Base-by-base conservation (phyloP, 169 alveolate genomes). In the Babesia bovis region DNA sequence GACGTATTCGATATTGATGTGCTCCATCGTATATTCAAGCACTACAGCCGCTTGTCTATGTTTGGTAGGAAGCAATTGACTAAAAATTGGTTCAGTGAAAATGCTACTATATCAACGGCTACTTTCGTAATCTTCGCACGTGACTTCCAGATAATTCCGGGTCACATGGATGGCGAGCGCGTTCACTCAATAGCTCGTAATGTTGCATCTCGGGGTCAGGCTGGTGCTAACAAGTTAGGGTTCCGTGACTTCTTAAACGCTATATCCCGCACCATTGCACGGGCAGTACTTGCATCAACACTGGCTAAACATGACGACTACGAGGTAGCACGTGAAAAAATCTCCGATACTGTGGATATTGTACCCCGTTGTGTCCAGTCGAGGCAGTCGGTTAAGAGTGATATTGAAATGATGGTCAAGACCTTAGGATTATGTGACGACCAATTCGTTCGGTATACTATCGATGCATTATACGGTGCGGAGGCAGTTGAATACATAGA, bases 141-240 rank as follows among this genome's bases (percentile, higher is more conserved):
- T 17, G 93, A 88, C 55, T 88, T 88, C 51, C 85, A 84, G 45
- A 38, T 88, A 25, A 77, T 88, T 5, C 93, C 93, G 1, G 91
- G 87, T 21, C 82, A 84, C 61, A 75, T 79, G 63, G 76, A 59
- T 47, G 87, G 87, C 1, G 66, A 66, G 28, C 44, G 50, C 30
- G 87, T 79, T 17, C 82, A 69, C 25, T 32, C 56, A 19, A 69
- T 79, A 38, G 83, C 77, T 21, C 36, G 61, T 9, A 56, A 50
- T 33, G 70, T 66, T 32, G 72, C 56, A n/a, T 2, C 15, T n/a
- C 50, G 65, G 6, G 78, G 53, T 13, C 32, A 38, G 13, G 49
- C 70, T 9, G 47, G 60, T 17, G 13, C 69, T 9, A 73, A 66
- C 59, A 66, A 73, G 50, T 71, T 79, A 9, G 49, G 21, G 15